phyloP scores from a whole-genome alignment of 768 basidiomycete genomes.

The Saitozyma podzolica region DNA sequence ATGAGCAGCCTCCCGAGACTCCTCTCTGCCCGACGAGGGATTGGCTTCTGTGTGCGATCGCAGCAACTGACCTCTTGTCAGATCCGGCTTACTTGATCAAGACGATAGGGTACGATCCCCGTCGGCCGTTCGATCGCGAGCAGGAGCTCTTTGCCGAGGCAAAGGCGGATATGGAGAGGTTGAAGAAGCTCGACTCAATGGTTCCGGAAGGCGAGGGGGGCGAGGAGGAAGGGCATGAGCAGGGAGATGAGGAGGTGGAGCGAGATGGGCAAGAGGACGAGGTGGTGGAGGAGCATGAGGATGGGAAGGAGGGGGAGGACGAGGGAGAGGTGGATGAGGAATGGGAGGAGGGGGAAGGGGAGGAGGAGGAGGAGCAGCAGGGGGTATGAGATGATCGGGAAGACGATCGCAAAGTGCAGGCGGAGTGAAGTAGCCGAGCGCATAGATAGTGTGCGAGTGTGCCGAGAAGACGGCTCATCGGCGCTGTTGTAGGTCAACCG shows the following conservation, averaged over 20 bases:
- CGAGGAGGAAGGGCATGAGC: constrained; percentile 3
- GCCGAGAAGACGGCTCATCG: too few relatives aligned
- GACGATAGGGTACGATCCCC: constrained; percentile 29
- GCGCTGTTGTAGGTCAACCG: too few relatives aligned
- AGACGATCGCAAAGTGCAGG: too few relatives aligned
- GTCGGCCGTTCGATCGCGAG: constrained; percentile 24
- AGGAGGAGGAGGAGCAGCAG: constrained; percentile 1
- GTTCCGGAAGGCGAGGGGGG: background rate
- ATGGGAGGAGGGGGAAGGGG: constrained; percentile 1
- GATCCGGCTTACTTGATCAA: constrained; percentile 27
- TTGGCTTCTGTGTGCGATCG: too few relatives aligned
- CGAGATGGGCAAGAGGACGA: constrained; percentile 1
- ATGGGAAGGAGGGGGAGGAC: constrained; percentile 2
- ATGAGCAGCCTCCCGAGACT: background rate
- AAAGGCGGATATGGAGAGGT: constrained; percentile 20
- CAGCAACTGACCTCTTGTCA: constrained; percentile 1
- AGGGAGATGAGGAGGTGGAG: constrained; percentile 1
- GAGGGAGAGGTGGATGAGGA: constrained; percentile 1
- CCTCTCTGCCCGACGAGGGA: too few relatives aligned
- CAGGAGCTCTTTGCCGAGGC: constrained; percentile 25
- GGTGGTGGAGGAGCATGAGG: constrained; percentile 4
- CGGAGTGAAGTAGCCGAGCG: too few relatives aligned
- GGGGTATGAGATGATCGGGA: background rate
- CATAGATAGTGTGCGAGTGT: too few relatives aligned
- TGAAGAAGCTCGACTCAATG: constrained; percentile 12